Base-by-base conservation (phyloP, 306 rosid genomes). In the Boehmeria nivea region DNA sequence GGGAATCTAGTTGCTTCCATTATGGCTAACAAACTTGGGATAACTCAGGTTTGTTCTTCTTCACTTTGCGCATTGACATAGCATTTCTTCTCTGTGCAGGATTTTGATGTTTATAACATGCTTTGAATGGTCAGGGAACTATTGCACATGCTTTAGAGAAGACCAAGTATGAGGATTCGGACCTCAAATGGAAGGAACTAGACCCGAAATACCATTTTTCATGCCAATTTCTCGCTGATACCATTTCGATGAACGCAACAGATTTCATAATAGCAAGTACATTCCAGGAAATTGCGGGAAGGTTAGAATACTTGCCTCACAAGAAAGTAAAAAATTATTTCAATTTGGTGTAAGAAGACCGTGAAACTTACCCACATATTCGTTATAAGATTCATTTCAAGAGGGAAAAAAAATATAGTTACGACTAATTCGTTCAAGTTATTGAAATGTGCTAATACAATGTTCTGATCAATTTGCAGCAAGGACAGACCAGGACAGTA, bases 131-230 rank as follows among this genome's bases (percentile, higher is more conserved):
- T 45, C 72, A 86, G 94, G 97, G 74, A 60, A 90, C 94, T 24
- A 86, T 90, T 69, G 95, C 97, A 22, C 97, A 90, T 48, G 97
- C 95, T 49, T 80, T 90, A 53, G 97, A 86, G 80, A 90, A 90
- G 71, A 84, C 95, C 8, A 90, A 90, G 61, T 86, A 90, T 46
- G 95, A 90, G 76, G 76, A 90, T 65, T 90, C 95, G 26, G 97
- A 90, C 72, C 51, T 83, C 62, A 86, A 80, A 65, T 90, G 97
- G 95, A 90, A 86, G 78, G 90, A 84, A 26, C 58, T 90, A 54
- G 95, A 90, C 20, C 87, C 90, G 6, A 83, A 90, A 66, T 90
- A 90, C 56, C 97, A 90, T 53, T 90, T 90, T 54, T 83, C 97
- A n/a, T 90, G 95, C 63, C 97, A 90, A 63, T 90, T 90, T 70